Evolutionary conservation across 1,139 yeast genomes (phyloP).

Genomic region (Arxiozyma heterogenica): DNA sequence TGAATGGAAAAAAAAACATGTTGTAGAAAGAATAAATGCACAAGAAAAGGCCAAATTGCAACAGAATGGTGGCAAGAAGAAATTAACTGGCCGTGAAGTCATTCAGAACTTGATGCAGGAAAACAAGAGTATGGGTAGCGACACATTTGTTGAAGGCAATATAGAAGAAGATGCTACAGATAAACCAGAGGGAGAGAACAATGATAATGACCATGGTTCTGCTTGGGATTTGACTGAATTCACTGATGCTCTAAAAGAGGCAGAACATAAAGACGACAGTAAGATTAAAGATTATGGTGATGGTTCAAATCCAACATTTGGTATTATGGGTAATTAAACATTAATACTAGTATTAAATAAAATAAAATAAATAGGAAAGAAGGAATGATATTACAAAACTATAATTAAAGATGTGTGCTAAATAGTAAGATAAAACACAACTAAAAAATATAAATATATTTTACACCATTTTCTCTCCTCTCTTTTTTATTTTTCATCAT

Average conservation of each 20-base stretch:
- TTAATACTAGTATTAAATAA: no score
- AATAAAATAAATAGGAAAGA: no score
- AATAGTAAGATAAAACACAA: no score
- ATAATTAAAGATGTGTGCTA: neutral
- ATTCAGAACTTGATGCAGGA: constrained; percentile 52
- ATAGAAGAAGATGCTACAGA: constrained; percentile 48
- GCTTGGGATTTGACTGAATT: constrained; percentile 63
- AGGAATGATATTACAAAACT: no score
- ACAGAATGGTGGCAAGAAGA: constrained; percentile 33
- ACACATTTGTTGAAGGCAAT: constrained; percentile 7
- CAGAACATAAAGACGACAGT: constrained; percentile 19
- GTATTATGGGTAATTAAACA: constrained; percentile 12
- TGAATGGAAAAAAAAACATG: constrained; percentile 72
- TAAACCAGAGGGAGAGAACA: constrained; percentile 32
- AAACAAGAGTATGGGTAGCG: neutral
- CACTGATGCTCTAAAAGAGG: constrained; percentile 25
- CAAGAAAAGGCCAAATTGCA: constrained; percentile 40
- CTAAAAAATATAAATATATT: no score
- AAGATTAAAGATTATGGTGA: constrained; percentile 37
- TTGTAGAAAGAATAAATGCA: constrained; percentile 51
- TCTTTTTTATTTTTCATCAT: neutral
- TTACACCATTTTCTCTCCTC: neutral
- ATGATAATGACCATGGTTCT: constrained; percentile 37
- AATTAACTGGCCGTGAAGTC: constrained; percentile 72
- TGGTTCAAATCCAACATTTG: constrained; percentile 34